Percentiles rank a stretch among this genome's conserved stretches.
Evolutionary conservation across 257 asterid genomes (phyloP).

Genomic region (Leptodermis oblonga): DNA sequence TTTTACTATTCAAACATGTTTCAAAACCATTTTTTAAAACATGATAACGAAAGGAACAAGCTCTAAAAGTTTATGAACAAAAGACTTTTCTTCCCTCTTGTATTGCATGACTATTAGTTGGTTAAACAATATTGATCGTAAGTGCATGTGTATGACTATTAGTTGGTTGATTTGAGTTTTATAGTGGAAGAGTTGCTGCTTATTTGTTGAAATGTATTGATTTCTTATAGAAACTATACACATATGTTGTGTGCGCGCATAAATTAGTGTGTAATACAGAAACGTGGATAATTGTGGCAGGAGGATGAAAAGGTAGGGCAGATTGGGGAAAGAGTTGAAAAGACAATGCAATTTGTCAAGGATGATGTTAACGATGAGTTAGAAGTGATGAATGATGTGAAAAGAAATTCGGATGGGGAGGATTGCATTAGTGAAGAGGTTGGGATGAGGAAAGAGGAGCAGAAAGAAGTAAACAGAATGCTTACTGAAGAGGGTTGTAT

Average conservation of each 20-base stretch:
- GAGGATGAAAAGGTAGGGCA: constrained; percentile 31
- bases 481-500: constrained; percentile 36
- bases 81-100: not conserved
- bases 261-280: not conserved
- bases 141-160: not conserved
- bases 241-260: not conserved
- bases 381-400: constrained; percentile 21
- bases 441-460: constrained; percentile 31
- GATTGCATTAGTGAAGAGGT: constrained; percentile 18
- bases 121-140: not conserved
- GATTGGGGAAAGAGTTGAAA: constrained; percentile 18
- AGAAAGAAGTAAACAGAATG: constrained; percentile 39
- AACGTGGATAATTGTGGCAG: constrained; percentile 27
- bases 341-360: constrained; percentile 14
- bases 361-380: constrained; percentile 10
- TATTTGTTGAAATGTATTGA: not conserved
- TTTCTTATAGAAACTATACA: too few species aligned
- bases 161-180: not conserved
- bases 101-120: not conserved
- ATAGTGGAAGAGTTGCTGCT: not conserved
- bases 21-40: too few species aligned
- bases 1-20: too few species aligned
- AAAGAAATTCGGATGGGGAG: constrained; percentile 13
- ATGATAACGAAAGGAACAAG: too few species aligned
- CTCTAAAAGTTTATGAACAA: not conserved